Evolutionary conservation across 257 asterid genomes (phyloP).

Genomic region (Jasminum sambac): DNA sequence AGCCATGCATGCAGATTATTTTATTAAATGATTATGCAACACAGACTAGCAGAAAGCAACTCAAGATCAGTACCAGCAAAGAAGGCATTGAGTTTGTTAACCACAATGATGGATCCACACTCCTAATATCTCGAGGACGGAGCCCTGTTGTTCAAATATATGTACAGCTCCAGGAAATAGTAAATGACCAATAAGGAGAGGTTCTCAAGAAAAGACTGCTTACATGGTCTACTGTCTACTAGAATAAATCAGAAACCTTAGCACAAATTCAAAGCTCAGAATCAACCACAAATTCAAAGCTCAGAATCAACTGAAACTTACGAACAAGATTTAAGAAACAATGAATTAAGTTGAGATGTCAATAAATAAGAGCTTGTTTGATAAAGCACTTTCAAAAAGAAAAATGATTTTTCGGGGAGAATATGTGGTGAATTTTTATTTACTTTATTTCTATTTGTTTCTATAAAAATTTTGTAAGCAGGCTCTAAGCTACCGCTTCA

Average conservation of each 20-base stretch:
- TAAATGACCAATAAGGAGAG: conserved; percentile 8
- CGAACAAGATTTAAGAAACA: conserved; percentile 9
- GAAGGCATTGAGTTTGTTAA: conserved; percentile 95
- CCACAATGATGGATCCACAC: conserved; percentile 99
- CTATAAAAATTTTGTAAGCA: too few species aligned
- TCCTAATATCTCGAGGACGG: conserved; percentile 94
- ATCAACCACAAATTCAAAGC: conserved; percentile 11
- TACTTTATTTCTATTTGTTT: too few species aligned
- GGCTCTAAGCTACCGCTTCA: too few species aligned
- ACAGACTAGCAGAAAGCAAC: conserved; percentile 10
- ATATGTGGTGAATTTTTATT: too few species aligned
- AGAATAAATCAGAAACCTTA: neutral
- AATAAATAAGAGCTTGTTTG: too few species aligned
- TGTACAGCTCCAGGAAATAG: conserved; percentile 11
- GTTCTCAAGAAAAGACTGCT: neutral
- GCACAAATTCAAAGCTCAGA: neutral
- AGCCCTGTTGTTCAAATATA: conserved; percentile 51
- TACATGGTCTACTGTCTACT: neutral
- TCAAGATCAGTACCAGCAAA: conserved; percentile 55
- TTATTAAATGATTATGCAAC: conserved; percentile 10
- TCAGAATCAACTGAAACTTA: conserved; percentile 10
- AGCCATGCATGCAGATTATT: neutral
- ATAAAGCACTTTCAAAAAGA: too few species aligned
- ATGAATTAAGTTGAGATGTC: neutral
- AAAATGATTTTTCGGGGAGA: too few species aligned